phyloP scores from a whole-genome alignment of 163 green algal species.

The Scenedesmus sp. region DNA sequence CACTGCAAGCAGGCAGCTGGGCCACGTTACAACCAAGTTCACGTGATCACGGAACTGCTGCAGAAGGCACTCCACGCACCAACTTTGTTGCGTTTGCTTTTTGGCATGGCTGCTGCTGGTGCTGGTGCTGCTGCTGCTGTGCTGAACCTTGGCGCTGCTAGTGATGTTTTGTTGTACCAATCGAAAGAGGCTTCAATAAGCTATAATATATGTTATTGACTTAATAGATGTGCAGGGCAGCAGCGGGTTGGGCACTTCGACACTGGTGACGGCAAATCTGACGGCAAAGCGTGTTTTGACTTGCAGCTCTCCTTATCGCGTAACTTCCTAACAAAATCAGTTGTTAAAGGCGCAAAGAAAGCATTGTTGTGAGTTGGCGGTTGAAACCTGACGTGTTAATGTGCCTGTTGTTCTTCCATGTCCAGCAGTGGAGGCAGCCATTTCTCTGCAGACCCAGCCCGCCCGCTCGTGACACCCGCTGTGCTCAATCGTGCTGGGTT shows the following conservation, averaged over 20 bases:
- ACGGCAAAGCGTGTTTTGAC: background rate
- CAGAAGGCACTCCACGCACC: slow-evolving; percentile 65
- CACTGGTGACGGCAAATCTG: background rate
- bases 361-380: background rate
- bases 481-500: too few relatives aligned
- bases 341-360: background rate
- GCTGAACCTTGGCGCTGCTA: background rate
- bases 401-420: background rate
- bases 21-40: background rate
- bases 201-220: background rate
- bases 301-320: background rate
- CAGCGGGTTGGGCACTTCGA: background rate
- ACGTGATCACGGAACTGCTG: background rate
- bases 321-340: too few relatives aligned
- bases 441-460: too few relatives aligned
- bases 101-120: slow-evolving; percentile 79
- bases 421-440: background rate
- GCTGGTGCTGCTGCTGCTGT: background rate
- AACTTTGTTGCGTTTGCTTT: slow-evolving; percentile 90
- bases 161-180: background rate
- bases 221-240: background rate
- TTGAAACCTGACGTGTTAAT: background rate
- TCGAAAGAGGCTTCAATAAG: background rate
- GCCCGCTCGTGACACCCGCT: too few relatives aligned
- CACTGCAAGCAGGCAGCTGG: slow-evolving; percentile 72